Evolutionary conservation across 176 grass and related monocot genomes (phyloP), one percentile per base, ranked within the genome.

Genomic region (Oryza punctata): DNA sequence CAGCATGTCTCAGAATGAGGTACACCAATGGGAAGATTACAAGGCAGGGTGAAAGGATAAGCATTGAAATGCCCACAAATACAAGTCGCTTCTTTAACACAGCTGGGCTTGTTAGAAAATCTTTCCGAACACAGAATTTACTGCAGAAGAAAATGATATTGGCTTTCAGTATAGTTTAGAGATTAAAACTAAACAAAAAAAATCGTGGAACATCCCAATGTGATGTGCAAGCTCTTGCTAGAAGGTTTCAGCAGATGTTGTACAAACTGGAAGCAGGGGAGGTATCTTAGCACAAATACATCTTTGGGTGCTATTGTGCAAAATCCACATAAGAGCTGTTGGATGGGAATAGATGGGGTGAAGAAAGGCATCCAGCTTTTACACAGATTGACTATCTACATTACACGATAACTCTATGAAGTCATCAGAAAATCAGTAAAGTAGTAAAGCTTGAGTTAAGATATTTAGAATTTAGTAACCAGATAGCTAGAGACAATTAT

Each of bases 11-110:
- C 64, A 99, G 81, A 76, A 99, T 92, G 67, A 96, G 89, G 78
- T 99, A 96, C 38, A 99, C 97, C 63, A 99, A 90, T 89, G 94
- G 92, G 73, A 99, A 99, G 47, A 99, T 92, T 13, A 94, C 78
- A 65, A 96, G 85, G 73, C 93, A 96, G 67, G 97, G 97, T 30
- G 97, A 96, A 59, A 99, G 71, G 26, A 99, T 68, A 85, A 99
- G 29, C 97, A 99, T 96, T 77, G 87, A 83, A 83, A 96, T 79
- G 68, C 97, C 97, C 78, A 99, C 67, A 81, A 90, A 80, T 49
- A 99, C 70, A 33, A 99, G 86, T 78, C 89, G 89, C 40, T 95
- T 91, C 82, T 78, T 99, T 33, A 99, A 65, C 80, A 87, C 83
- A 84, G 73, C 87, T 78, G 97, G 86, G 65, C 92, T 96, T 49